These are phyloP conservation scores for Aspergillus baeticus DNA, from an alignment of 495 filamentous ascomycete species.

Conservation along the genomic window DNA sequence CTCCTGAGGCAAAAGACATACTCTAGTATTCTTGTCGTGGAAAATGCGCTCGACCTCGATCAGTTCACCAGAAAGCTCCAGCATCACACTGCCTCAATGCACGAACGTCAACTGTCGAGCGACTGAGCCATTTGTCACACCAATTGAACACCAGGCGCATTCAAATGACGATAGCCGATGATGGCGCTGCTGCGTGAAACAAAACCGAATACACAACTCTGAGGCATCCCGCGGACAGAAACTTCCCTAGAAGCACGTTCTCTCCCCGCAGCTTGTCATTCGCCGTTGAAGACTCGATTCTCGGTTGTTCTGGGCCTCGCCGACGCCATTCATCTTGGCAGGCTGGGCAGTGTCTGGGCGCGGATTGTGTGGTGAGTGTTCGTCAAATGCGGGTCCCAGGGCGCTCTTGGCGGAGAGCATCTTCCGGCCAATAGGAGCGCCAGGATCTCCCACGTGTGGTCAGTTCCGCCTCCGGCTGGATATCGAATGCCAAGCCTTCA, in stretches of 20 bases:
- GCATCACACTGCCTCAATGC: too few relatives aligned
- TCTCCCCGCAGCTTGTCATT: not conserved
- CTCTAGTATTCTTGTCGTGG: too few relatives aligned
- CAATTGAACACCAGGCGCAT: not conserved
- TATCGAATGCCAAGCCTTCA: not conserved
- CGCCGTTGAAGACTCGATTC: not conserved
- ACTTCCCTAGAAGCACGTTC: not conserved
- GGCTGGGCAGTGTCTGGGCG: not conserved
- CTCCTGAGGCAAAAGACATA: too few relatives aligned
- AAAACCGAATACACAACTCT: not conserved
- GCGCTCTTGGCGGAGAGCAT: not conserved
- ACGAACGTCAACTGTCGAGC: not conserved
- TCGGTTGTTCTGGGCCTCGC: not conserved
- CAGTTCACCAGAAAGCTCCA: too few relatives aligned
- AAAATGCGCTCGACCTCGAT: too few relatives aligned
- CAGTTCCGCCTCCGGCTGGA: not conserved
- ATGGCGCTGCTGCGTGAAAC: not conserved
- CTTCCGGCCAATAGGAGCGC: not conserved
- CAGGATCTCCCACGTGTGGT: not conserved
- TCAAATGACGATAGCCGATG: not conserved
- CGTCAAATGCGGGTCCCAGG: not conserved
- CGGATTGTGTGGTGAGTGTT: not conserved
- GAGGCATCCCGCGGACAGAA: not conserved
- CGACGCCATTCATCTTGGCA: slow-evolving; percentile 1
- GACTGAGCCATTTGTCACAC: not conserved